phyloP scores from a whole-genome alignment of 148 eudicot species.

The Arctostaphylos glauca region DNA sequence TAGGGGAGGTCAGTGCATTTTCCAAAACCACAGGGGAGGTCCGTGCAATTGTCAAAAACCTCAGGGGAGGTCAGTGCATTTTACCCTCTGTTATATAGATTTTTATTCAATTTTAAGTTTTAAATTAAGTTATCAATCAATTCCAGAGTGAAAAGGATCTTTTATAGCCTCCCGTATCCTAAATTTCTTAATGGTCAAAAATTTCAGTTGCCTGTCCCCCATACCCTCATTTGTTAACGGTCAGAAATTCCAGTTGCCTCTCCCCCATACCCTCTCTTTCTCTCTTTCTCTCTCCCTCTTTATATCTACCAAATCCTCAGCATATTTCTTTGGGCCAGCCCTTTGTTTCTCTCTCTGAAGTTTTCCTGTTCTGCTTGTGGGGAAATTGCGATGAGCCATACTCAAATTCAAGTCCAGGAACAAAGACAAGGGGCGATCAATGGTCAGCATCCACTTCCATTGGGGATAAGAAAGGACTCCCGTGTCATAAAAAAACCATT shows the following conservation, averaged over 20 bases:
- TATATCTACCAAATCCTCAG: neutral
- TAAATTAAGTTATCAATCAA: too few relatives aligned
- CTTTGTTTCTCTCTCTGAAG: neutral
- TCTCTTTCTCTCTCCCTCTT: neutral
- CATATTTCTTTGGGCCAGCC: neutral
- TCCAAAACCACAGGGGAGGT: too few relatives aligned
- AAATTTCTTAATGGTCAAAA: neutral
- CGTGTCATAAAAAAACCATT: slow-evolving; percentile 15
- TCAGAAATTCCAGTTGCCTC: neutral
- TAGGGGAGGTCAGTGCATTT: too few relatives aligned
- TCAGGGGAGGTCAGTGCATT: too few relatives aligned
- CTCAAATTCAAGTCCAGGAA: neutral
- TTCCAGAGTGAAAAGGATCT: neutral
- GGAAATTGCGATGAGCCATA: slow-evolving; percentile 23
- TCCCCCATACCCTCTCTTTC: neutral
- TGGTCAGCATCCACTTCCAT: slow-evolving; percentile 42
- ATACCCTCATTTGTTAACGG: neutral
- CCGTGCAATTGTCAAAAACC: too few relatives aligned
- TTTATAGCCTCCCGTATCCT: neutral
- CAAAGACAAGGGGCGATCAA: slow-evolving; percentile 20
- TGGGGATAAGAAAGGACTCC: slow-evolving; percentile 31
- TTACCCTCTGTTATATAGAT: too few relatives aligned
- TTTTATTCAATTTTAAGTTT: too few relatives aligned
- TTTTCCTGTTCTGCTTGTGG: neutral
- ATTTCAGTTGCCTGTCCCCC: neutral